These are phyloP conservation scores for Mikania micrantha DNA, from an alignment of 129 eudicot genomes.

Conservation along the genomic window DNA sequence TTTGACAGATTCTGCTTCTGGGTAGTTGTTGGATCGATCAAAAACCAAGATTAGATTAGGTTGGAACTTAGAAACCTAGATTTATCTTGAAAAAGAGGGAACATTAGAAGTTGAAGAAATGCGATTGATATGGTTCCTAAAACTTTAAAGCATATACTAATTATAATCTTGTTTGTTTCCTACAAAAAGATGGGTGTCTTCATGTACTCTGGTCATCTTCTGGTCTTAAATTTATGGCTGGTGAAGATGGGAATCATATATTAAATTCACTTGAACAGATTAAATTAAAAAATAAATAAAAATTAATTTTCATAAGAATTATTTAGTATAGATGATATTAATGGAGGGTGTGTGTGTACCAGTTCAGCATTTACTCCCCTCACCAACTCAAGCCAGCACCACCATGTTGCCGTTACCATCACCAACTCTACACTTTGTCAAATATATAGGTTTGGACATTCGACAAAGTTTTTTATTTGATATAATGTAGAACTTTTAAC, in stretches of 20 bases:
- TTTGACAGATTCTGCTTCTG: constrained; percentile 10
- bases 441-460: neutral
- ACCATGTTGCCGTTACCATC: constrained; percentile 13
- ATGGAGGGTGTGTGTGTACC: constrained; percentile 16
- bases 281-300: neutral
- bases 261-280: constrained; percentile 3
- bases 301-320: neutral
- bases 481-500: neutral
- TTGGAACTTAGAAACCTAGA: constrained; percentile 17
- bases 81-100: constrained; percentile 13
- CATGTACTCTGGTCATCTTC: constrained; percentile 42
- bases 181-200: constrained; percentile 35
- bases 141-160: constrained; percentile 17
- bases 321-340: constrained; percentile 9
- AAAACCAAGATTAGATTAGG: neutral
- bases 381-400: constrained; percentile 42
- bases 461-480: neutral
- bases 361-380: constrained; percentile 48
- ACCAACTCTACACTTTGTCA: neutral
- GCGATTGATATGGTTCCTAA: constrained; percentile 11
- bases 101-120: constrained; percentile 1
- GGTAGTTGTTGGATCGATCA: constrained; percentile 8
- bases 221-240: neutral
- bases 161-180: constrained; percentile 17
- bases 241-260: constrained; percentile 22